These are phyloP conservation scores for Trichoderma citrinoviride DNA, from an alignment of 2,329 filamentous ascomycete species.

Conservation along the genomic window DNA sequence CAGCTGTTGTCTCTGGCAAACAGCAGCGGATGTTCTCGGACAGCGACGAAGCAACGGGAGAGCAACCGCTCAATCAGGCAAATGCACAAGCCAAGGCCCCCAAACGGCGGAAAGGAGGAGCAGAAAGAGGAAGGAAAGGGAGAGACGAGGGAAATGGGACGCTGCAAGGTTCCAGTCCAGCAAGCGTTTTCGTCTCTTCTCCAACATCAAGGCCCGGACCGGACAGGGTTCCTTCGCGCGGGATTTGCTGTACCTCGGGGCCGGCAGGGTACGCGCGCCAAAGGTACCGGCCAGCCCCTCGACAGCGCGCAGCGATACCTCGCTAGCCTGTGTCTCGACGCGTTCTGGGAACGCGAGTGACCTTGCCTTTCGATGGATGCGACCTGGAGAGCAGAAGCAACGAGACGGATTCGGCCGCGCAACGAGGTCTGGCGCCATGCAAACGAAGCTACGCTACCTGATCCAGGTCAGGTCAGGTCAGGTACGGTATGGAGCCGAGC, in stretches of 20 bases:
- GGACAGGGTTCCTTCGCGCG: not conserved
- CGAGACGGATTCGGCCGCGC: constrained; percentile 9
- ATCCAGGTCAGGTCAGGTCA: too few species aligned
- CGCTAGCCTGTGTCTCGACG: not conserved
- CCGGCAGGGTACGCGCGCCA: not conserved
- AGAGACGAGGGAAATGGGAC: constrained; percentile 13
- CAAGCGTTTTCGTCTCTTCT: not conserved
- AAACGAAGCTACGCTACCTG: constrained; percentile 5
- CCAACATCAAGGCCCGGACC: not conserved
- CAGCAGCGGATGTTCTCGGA: too few species aligned
- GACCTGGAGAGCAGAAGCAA: not conserved
- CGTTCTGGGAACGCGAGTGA: constrained; percentile 15
- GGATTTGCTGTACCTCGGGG: not conserved
- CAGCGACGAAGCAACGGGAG: too few species aligned
- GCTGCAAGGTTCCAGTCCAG: constrained; percentile 6
- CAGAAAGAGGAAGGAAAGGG: constrained; percentile 8
- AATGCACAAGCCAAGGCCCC: not conserved
- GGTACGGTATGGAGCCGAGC: not conserved
- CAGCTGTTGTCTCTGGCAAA: too few species aligned
- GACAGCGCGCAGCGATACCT: not conserved
- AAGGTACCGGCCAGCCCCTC: not conserved
- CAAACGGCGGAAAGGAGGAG: constrained; percentile 10
- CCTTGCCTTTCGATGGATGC: too few species aligned
- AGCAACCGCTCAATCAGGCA: not conserved
- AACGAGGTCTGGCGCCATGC: constrained; percentile 4